These are phyloP conservation scores for Gaeumannomyces tritici DNA, from an alignment of 2,329 filamentous ascomycete genomes.

Conservation along the genomic window DNA sequence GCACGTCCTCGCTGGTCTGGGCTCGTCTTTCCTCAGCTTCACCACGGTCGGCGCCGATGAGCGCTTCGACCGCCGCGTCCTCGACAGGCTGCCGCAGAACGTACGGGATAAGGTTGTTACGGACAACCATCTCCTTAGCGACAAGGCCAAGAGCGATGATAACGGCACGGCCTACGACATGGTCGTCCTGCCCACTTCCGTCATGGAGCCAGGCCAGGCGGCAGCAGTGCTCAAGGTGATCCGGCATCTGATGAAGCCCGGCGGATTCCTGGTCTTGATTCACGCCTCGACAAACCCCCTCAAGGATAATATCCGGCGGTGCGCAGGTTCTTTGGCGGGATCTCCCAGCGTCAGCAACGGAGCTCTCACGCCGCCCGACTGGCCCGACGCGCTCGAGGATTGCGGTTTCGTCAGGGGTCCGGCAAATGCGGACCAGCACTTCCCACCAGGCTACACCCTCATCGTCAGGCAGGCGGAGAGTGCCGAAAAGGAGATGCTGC, in stretches of 20 bases:
- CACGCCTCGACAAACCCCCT: conserved; percentile 13
- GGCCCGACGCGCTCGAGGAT: conserved; percentile 21
- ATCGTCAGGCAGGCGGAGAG: conserved; percentile 25
- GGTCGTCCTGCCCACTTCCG: conserved; percentile 14
- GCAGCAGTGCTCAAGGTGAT: conserved; percentile 9
- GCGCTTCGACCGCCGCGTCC: conserved; percentile 11
- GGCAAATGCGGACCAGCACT: conserved; percentile 21
- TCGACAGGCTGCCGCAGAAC: neutral
- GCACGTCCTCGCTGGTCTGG: conserved; percentile 20
- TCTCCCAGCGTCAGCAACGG: neutral
- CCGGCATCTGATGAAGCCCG: conserved; percentile 15
- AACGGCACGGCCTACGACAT: conserved; percentile 14
- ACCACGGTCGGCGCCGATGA: conserved; percentile 14
- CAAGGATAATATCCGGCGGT: conserved; percentile 11
- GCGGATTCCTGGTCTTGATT: conserved; percentile 21
- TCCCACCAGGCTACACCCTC: conserved; percentile 22
- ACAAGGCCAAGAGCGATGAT: neutral
- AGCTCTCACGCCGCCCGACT: conserved; percentile 18
- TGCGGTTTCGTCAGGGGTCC: conserved; percentile 22
- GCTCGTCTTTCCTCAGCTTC: conserved; percentile 20
- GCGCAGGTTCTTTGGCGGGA: neutral
- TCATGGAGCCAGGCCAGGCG: conserved; percentile 9
- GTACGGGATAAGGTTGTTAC: conserved; percentile 10
- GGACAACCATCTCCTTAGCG: conserved; percentile 13
- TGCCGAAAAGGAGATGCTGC: conserved; percentile 11